phyloP scores from a whole-genome alignment of 345 rosid genomes.

The Ceriops zippeliana region DNA sequence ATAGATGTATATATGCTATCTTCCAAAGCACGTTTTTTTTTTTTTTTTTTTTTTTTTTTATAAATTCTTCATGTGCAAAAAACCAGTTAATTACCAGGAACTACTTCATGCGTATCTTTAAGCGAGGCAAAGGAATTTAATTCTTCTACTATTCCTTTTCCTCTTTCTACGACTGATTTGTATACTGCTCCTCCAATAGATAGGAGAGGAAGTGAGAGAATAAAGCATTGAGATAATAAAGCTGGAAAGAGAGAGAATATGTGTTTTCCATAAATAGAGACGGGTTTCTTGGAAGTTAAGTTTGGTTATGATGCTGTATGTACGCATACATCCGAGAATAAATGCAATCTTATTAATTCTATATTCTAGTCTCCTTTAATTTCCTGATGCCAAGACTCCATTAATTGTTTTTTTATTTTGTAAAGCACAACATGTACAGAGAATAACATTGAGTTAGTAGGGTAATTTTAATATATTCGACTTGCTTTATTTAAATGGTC shows the following conservation, averaged over 20 bases:
- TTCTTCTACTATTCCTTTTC: slow-evolving; percentile 3
- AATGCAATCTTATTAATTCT: slow-evolving; percentile 19
- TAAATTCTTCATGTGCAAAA: not conserved
- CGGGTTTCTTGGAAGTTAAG: slow-evolving; percentile 85
- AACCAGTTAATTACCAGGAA: not conserved
- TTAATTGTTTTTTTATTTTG: no score
- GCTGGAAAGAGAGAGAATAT: not conserved
- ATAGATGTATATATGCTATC: not conserved
- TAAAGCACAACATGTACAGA: no score
- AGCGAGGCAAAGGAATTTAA: not conserved
- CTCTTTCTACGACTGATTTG: slow-evolving; percentile 4
- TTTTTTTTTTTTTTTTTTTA: no score
- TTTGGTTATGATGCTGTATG: slow-evolving; percentile 42
- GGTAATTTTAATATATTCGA: no score
- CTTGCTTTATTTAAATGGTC: no score
- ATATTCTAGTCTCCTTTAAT: no score
- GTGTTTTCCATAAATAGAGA: slow-evolving; percentile 5
- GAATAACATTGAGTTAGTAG: no score
- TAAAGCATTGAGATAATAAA: slow-evolving; percentile 7
- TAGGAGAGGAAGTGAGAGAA: slow-evolving; percentile 8
- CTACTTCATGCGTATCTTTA: slow-evolving; percentile 21
- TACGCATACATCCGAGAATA: slow-evolving; percentile 33
- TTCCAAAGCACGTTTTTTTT: slow-evolving; percentile 27
- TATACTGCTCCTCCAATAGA: not conserved
- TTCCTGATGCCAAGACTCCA: no score